Evolutionary conservation across 306 rosid species (phyloP).

Genomic region (Coriaria nepalensis): DNA sequence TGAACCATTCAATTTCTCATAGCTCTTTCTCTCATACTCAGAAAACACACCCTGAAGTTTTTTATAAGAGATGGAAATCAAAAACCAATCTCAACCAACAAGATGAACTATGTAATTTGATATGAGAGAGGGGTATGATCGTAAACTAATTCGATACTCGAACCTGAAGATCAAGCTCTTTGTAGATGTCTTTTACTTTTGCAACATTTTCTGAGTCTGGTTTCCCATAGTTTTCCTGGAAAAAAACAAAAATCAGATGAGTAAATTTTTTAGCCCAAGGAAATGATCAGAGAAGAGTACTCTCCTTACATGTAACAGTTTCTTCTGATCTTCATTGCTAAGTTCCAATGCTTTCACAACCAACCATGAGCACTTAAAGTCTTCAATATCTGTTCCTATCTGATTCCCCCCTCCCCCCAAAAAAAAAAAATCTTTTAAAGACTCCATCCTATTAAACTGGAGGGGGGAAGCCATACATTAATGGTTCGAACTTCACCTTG

Average conservation of each 20-base stretch:
- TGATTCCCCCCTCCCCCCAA: constrained; percentile 24
- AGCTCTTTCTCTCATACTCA: constrained; percentile 64
- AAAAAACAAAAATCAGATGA: background rate
- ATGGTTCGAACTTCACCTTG: constrained; percentile 30
- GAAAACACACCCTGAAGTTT: constrained; percentile 41
- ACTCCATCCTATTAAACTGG: background rate
- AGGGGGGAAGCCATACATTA: background rate
- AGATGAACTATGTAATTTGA: background rate
- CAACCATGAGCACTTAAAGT: constrained; percentile 96
- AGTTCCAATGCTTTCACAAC: constrained; percentile 79
- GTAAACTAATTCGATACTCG: background rate
- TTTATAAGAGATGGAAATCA: background rate
- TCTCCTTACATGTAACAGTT: constrained; percentile 42
- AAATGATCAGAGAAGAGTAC: background rate
- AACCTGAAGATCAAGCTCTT: constrained; percentile 70
- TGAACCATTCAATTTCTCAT: constrained; percentile 41
- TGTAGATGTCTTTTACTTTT: constrained; percentile 61
- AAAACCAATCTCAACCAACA: background rate
- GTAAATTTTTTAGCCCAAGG: background rate
- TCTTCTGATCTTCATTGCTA: constrained; percentile 60
- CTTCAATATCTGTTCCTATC: constrained; percentile 97
- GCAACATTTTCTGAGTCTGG: constrained; percentile 46
- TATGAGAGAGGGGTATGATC: too few relatives aligned
- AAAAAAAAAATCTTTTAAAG: constrained; percentile 17
- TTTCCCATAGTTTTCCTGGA: constrained; percentile 73